These are phyloP conservation scores for Schizothecium vesticola DNA, from an alignment of 495 filamentous ascomycete species.

Conservation along the genomic window DNA sequence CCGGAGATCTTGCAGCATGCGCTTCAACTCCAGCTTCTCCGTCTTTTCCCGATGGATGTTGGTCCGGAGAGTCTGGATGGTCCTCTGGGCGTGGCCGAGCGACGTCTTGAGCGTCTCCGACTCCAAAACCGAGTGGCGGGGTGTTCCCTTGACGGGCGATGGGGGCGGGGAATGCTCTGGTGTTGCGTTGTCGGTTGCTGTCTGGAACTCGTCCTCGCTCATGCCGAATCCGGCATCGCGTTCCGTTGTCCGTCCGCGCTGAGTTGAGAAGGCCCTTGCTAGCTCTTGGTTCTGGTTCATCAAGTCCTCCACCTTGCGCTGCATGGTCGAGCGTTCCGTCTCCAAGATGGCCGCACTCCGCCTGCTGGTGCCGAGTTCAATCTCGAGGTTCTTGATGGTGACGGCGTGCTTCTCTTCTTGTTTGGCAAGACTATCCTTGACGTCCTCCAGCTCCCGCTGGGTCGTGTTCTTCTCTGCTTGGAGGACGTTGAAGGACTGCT, in stretches of 20 bases:
- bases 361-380: conserved; percentile 73
- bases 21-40: conserved; percentile 90
- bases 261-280: conserved; percentile 63
- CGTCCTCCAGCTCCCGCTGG: conserved; percentile 82
- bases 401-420: conserved; percentile 72
- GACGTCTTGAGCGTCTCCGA: conserved; percentile 92
- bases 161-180: conserved; percentile 87
- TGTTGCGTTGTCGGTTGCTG: conserved; percentile 62
- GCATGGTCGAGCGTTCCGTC: conserved; percentile 64
- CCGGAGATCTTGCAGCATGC: conserved; percentile 91
- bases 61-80: conserved; percentile 90
- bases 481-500: conserved; percentile 58
- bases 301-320: conserved; percentile 79
- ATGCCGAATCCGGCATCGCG: conserved; percentile 52
- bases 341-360: conserved; percentile 69
- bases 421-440: conserved; percentile 70
- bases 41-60: conserved; percentile 97
- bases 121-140: conserved; percentile 82
- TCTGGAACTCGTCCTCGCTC: conserved; percentile 58
- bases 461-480: conserved; percentile 69
- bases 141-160: conserved; percentile 85
- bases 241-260: conserved; percentile 64
- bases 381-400: conserved; percentile 76
- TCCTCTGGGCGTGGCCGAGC: conserved; percentile 86
- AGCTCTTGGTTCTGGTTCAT: conserved; percentile 84